Base-by-base conservation (phyloP, 371 early-diverging fungal species). In the Phascolomyces articulosus region DNA sequence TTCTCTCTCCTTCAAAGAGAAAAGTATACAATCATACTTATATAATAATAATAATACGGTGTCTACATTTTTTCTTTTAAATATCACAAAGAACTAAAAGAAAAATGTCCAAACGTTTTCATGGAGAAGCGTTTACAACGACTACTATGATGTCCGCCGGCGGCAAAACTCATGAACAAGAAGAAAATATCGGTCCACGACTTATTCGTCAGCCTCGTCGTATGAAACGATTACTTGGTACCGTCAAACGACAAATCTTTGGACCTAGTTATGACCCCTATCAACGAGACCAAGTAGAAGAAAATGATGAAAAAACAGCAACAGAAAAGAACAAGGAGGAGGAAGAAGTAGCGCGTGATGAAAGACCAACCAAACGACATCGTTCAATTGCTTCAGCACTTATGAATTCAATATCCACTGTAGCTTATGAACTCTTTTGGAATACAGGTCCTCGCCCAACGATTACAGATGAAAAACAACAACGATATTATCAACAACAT, bases 351-450 rank as follows among this genome's bases (percentile, higher is more conserved):
- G 51, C 51, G 51, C 51, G 51, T 51, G 51, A 51, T n/a, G 51
- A 51, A 24, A 11, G 51, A 51, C 51, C 51, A 20, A 51, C 51
- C 20, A 51, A 51, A 51, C 51, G 51, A 23, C 51, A 23, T 51
- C 51, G 51, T 21, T 51, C 51, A 1, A 11, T 51, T 51, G n/a
- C 51, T n/a, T 51, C 51, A 51, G 8, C 24, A 7, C 23, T 51
- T n/a, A 24, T 51, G 21, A 51, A 24, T n/a, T 10, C 24, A 8
- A 20, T 51, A 8, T 51, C 51, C 4, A 24, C 51, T 0, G 24
- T 51, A 7, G 51, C 51, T n/a, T 51, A 51, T 51, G 51, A 51
- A 24, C 51, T 51, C 51, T 51, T 51, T 51, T 51, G 51, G 51
- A 20, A 51, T n/a, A 51, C 51, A 15, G 47, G 34, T 34, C 34